phyloP scores from a whole-genome alignment of 805 yeast species.

The Lipomyces mesembrius region DNA sequence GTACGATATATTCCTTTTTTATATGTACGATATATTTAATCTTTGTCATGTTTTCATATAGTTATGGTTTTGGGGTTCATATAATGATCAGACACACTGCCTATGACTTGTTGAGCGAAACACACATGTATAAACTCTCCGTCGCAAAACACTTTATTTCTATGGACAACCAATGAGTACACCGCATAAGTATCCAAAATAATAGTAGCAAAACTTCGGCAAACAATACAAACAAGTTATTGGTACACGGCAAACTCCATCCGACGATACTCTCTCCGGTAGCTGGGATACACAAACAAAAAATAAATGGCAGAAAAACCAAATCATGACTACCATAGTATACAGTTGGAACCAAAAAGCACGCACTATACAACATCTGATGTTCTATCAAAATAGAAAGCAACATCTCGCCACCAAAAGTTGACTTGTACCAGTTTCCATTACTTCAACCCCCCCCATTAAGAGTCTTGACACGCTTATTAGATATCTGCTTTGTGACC shows the following conservation, averaged over 20 bases:
- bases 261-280: not conserved
- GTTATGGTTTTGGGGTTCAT: not conserved
- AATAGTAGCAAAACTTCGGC: not conserved
- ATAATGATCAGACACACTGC: not conserved
- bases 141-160: not conserved
- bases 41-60: not conserved
- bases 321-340: not conserved
- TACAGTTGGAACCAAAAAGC: not conserved
- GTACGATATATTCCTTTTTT: not conserved
- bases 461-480: constrained; percentile 2
- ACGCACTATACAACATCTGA: not conserved
- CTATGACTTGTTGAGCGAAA: not conserved
- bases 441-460: not conserved
- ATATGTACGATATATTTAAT: not conserved
- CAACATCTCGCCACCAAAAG: not conserved
- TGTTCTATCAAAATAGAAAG: not conserved
- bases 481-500: constrained; percentile 1
- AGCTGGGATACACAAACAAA: not conserved
- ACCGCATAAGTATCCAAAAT: not conserved
- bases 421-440: not conserved
- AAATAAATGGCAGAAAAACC: not conserved
- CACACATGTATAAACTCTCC: not conserved
- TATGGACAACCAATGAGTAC: not conserved
- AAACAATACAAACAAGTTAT: not conserved
- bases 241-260: not conserved